Base-by-base conservation (phyloP, 306 rosid genomes). In the Lotus japonicus region DNA sequence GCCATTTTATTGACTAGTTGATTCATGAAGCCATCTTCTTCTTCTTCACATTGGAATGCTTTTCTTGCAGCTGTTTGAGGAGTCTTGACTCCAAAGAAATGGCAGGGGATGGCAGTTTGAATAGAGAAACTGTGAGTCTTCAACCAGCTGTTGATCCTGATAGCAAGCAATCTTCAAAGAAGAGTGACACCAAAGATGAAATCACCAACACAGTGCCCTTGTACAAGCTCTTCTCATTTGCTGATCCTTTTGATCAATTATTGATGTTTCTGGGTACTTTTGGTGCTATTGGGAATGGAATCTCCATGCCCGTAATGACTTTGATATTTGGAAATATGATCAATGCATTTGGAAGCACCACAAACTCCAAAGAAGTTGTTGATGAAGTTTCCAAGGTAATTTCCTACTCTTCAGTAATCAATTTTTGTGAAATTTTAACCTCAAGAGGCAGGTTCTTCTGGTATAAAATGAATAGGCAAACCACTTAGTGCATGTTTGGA, bases 211-310 rank as follows among this genome's bases (percentile, higher is more conserved):
- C 84, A 60, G 87, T 92, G 39, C 88, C 96, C 14, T 80, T 75
- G 5, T 71, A 84, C 89, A 92, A 82, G 84, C 96, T 89, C 53
- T 92, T 89, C 87, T 76, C 95, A 33, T 89, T 89, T 63, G 95
- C 96, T 10, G 96, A 92, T 69, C 60, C 83, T 19, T 16, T 77
- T 28, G 98, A 92, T 73, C 64, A 49, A 71, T 31, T 84, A 11
- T 62, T 87, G 81, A 89, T 92, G 92, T 38, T 78, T 68, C 56
- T 63, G 61, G 98, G 98, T 56, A 68, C 89, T 45, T 51, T 92
- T 0, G 81, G 85, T 39, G 91, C 95, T 18, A 26, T 72, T 21
- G 96, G 84, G 6, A 87, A 79, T 23, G 98, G 98, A 31, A 3
- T 86, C 38, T 51, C 86, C 50, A 7, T 70, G 17, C 96, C 96